phyloP scores from a whole-genome alignment of 2,329 filamentous ascomycete species.

The Penicillium thymicola region DNA sequence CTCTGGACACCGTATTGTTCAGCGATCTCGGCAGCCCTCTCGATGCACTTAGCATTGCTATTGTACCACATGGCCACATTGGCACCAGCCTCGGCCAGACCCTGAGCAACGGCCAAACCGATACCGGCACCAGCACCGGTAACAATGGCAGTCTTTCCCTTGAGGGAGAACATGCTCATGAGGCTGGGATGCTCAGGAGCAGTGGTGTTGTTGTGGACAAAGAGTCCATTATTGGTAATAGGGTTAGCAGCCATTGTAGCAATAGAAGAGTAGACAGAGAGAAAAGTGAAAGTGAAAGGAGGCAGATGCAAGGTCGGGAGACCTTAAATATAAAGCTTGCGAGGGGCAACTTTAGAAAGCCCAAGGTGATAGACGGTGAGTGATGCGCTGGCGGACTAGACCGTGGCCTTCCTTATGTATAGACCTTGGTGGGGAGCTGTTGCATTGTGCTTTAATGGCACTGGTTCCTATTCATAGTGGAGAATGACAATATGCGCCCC shows the following conservation, averaged over 20 bases:
- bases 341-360: neutral
- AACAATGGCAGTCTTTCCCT: conserved; percentile 67
- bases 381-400: conserved; percentile 9
- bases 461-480: neutral
- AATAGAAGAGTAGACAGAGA: neutral
- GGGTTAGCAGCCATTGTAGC: conserved; percentile 36
- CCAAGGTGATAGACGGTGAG: conserved; percentile 9
- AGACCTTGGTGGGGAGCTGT: conserved; percentile 1
- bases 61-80: conserved; percentile 73
- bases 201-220: conserved; percentile 57
- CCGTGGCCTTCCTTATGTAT: neutral
- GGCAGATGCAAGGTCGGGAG: neutral
- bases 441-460: conserved; percentile 3
- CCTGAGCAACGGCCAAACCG: conserved; percentile 62
- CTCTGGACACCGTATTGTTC: conserved; percentile 64
- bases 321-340: conserved; percentile 15
- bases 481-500: conserved; percentile 17
- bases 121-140: conserved; percentile 69
- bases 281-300: neutral
- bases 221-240: conserved; percentile 45
- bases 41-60: conserved; percentile 62
- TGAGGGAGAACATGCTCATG: conserved; percentile 65
- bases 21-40: conserved; percentile 61
- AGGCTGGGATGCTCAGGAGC: conserved; percentile 49
- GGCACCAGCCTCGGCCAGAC: conserved; percentile 66